These are phyloP conservation scores for Theileria orientalis DNA, from an alignment of 169 alveolate genomes.

Conservation along the genomic window DNA sequence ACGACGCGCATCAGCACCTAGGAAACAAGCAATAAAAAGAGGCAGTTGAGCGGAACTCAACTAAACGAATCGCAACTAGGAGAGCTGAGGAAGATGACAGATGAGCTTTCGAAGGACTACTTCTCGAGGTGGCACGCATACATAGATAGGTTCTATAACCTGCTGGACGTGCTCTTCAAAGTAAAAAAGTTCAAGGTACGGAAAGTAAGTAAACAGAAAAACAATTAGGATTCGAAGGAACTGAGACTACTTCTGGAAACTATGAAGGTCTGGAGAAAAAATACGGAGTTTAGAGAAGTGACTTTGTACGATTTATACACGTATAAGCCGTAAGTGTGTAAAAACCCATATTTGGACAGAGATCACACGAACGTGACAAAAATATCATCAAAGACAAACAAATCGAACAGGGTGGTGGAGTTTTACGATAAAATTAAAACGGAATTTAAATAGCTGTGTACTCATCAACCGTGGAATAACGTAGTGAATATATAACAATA, in stretches of 20 bases:
- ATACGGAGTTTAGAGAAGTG: background rate
- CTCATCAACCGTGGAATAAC: too few relatives aligned
- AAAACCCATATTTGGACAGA: background rate
- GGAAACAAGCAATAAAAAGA: too few relatives aligned
- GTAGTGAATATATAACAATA: too few relatives aligned
- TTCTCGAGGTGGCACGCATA: conserved; percentile 6
- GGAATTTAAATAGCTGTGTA: background rate
- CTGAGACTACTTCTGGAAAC: background rate
- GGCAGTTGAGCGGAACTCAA: background rate
- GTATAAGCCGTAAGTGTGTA: conserved; percentile 2
- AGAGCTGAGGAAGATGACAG: background rate
- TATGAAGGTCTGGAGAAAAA: conserved; percentile 20
- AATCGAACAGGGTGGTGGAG: background rate
- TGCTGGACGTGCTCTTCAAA: conserved; percentile 9
- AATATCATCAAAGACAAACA: background rate
- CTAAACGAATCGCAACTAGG: background rate
- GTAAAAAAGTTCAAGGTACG: background rate
- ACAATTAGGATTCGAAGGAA: background rate
- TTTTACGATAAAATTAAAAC: background rate
- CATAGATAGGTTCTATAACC: conserved; percentile 10
- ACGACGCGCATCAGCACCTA: too few relatives aligned
- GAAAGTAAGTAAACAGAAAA: background rate
- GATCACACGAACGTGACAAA: background rate
- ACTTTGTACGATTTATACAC: conserved; percentile 25
- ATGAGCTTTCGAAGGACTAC: background rate